Evolutionary conservation across 2,329 filamentous ascomycete genomes (phyloP), one percentile per base, ranked within the genome.

Genomic region (Monosporascus sp.): DNA sequence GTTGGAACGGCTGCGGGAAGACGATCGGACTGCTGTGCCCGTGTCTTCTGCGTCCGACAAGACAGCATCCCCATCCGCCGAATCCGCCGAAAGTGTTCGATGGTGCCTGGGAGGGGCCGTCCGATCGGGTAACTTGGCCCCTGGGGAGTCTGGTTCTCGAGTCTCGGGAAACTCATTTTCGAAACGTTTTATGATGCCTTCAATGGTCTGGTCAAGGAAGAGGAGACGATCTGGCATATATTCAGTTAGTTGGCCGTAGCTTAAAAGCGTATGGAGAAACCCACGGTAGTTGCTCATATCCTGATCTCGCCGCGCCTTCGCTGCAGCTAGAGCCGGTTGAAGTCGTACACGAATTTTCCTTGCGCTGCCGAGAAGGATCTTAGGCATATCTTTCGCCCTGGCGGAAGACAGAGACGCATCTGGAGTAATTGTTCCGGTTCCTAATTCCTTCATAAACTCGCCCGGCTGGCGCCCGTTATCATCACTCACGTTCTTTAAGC

Each of bases 91-190:
- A 1, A 59, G 62, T 37, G 61, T 56, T 2, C 60, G 55, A 49
- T 66, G 61, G 5, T 58, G 58, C 8, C 43, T 52, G 8, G 57
- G 44, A 31, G 56, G 60, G 52, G 62, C 62, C 55, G 56, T 63
- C 43, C 49, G 53, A 43, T 64, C 62, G 2, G 64, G 59, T 7
- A 58, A 48, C n/a, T 61, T 59, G n/a, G 62, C 54, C 1, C 65
- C 67, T 5, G 64, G 56, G 20, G 64, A 64, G 37, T 66, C 59
- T 15, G 63, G 62, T 52, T 75, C 76, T 37, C 90, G 85, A 1
- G 89, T 95, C 66, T 97, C 93, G 0, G 94, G 94, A 64, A 91
- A 97, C 70, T 97, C 93, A 67, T 96, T 89, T 69, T 97, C 94
- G 67, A 97, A 99, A 28, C 94, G 88, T 67, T 90, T 86, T 65